A percentile compares a stretch with the other conserved stretches of the same genome.
phyloP scores from a whole-genome alignment of 1,284 basidiomycete genomes.

The Cystobasidium pallidum region DNA sequence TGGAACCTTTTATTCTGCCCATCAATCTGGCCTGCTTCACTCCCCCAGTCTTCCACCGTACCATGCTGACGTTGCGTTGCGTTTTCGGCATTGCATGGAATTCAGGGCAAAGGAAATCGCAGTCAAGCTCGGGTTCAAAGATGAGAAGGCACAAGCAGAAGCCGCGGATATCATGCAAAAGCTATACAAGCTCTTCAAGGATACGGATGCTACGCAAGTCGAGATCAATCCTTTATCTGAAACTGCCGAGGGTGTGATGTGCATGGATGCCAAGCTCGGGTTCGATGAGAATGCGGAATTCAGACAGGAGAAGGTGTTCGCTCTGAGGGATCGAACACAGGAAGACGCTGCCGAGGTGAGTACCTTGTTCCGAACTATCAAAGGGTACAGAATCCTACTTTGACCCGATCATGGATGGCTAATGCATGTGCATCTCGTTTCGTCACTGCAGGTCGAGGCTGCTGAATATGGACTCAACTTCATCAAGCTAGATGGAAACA shows the following conservation, averaged over 20 bases:
- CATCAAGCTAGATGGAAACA: constrained; percentile 97
- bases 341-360: constrained; percentile 95
- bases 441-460: constrained; percentile 62
- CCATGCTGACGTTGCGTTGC: neutral
- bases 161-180: constrained; percentile 94
- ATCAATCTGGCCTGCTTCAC: neutral
- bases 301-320: constrained; percentile 89
- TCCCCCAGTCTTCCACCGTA: neutral
- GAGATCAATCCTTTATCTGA: constrained; percentile 99
- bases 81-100: neutral
- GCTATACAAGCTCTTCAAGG: constrained; percentile 96
- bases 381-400: too few relatives aligned
- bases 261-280: constrained; percentile 99
- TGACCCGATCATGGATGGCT: too few relatives aligned
- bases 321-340: constrained; percentile 87
- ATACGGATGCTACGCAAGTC: constrained; percentile 98
- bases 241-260: constrained; percentile 91
- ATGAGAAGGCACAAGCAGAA: constrained; percentile 70
- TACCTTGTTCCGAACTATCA: constrained; percentile 57
- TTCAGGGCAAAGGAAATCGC: constrained; percentile 64
- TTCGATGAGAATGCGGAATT: constrained; percentile 99
- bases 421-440: constrained; percentile 30
- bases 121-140: constrained; percentile 86
- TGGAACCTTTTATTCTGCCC: neutral
- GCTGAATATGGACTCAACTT: constrained; percentile 86